Conservation (phyloP, 1,284 basidiomycete genomes). For the Irpex rosettiformis region DNA sequence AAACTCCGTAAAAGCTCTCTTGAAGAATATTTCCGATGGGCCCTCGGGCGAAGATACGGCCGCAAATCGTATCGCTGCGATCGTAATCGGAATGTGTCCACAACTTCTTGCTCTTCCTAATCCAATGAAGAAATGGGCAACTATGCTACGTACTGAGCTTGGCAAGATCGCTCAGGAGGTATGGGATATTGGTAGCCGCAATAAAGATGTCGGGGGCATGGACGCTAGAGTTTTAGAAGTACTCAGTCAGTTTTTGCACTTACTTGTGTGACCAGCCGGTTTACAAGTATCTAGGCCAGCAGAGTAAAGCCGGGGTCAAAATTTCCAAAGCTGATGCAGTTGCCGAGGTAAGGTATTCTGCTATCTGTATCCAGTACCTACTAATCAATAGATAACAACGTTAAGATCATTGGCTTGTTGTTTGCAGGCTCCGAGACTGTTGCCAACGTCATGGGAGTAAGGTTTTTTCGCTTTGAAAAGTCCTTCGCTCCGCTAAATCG, state of each 20-base stretch:
- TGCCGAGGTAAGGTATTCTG: not conserved
- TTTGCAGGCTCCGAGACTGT: not conserved
- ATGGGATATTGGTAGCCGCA: constrained; percentile 8
- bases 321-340: not conserved
- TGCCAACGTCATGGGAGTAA: not conserved
- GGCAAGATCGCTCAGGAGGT: constrained; percentile 16
- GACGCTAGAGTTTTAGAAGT: constrained; percentile 17
- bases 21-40: not conserved
- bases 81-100: not conserved
- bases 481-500: not conserved
- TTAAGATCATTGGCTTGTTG: not conserved
- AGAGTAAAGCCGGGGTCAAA: not conserved
- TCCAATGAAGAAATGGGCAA: constrained; percentile 1
- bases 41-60: not conserved
- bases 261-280: not conserved
- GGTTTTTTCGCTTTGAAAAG: not conserved
- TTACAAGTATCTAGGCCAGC: not conserved
- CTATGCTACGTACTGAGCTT: constrained; percentile 15
- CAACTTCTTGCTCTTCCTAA: not conserved
- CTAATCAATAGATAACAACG: not conserved
- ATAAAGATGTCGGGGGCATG: constrained; percentile 6
- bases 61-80: not conserved
- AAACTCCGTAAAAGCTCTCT: not conserved
- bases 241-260: constrained; percentile 7
- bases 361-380: not conserved